Conservation (phyloP, 2,329 filamentous ascomycete species). For the Chaetomiaceae sp. region DNA sequence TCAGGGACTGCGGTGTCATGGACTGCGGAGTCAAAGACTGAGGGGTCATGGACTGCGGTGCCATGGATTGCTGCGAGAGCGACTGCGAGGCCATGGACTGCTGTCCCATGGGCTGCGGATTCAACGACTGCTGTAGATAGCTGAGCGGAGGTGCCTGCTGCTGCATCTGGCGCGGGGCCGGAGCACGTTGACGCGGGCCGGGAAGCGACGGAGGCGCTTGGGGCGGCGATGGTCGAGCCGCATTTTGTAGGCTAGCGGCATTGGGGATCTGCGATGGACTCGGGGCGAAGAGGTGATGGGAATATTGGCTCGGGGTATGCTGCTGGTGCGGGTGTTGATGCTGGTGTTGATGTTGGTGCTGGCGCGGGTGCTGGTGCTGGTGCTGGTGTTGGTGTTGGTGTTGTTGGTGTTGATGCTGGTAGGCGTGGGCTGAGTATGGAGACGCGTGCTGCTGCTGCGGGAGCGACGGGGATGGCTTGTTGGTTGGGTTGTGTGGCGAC, state of each 20-base stretch:
- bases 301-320: constrained; percentile 39
- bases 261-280: constrained; percentile 44
- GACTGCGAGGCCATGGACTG: constrained; percentile 17
- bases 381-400: too few relatives aligned
- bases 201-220: constrained; percentile 47
- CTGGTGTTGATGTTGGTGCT: too few relatives aligned
- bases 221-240: constrained; percentile 37
- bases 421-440: constrained; percentile 44
- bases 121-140: constrained; percentile 36
- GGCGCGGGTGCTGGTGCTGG: too few relatives aligned
- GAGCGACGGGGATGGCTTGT: constrained; percentile 52
- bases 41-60: constrained; percentile 18
- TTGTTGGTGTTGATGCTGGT: constrained; percentile 52
- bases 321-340: constrained; percentile 42
- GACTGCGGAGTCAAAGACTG: constrained; percentile 14
- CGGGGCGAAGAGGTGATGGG: constrained; percentile 51
- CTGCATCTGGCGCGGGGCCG: constrained; percentile 44
- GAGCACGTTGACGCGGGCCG: constrained; percentile 42
- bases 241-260: constrained; percentile 47
- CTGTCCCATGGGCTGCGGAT: constrained; percentile 31
- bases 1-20: constrained; percentile 6
- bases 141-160: constrained; percentile 32
- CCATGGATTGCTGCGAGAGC: constrained; percentile 1
- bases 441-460: constrained; percentile 52
- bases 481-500: constrained; percentile 46